A percentile compares a stretch with the other conserved stretches of the same genome.
Conservation (phyloP, 164 flowering plant genomes). For the Sextonia rubra region DNA sequence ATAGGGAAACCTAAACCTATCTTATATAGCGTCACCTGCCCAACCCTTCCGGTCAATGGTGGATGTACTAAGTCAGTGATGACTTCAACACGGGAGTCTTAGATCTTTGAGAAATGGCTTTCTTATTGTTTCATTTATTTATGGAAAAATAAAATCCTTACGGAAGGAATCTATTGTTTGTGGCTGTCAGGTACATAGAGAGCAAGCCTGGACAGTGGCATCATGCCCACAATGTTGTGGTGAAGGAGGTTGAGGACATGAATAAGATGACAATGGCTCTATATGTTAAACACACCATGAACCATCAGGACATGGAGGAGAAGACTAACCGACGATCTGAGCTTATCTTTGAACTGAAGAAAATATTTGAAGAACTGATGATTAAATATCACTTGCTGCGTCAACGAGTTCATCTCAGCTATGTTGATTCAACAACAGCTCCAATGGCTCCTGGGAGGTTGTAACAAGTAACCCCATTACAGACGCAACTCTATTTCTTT, state of each 20-base stretch:
- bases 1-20: too few relatives aligned
- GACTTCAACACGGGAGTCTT: too few relatives aligned
- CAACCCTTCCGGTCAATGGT: too few relatives aligned
- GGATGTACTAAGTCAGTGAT: too few relatives aligned
- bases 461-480: not conserved
- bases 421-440: not conserved
- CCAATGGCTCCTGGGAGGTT: slow-evolving; percentile 2
- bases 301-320: slow-evolving; percentile 65
- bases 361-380: slow-evolving; percentile 59
- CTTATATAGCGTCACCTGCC: too few relatives aligned
- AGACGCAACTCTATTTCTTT: not conserved
- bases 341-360: slow-evolving; percentile 60
- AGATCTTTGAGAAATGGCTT: not conserved
- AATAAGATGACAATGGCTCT: slow-evolving; percentile 79
- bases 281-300: slow-evolving; percentile 66
- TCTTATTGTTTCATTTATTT: not conserved
- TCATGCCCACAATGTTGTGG: slow-evolving; percentile 43
- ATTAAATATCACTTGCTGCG: slow-evolving; percentile 71
- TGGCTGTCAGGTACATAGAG: slow-evolving; percentile 56
- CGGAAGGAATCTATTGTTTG: not conserved
- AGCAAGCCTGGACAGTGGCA: slow-evolving; percentile 76
- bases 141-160: not conserved
- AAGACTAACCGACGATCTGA: slow-evolving; percentile 58
- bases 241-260: slow-evolving; percentile 67
- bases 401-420: slow-evolving; percentile 64